These are phyloP conservation scores for Pachyrhizus erosus DNA, from an alignment of 306 rosid genomes.

Conservation along the genomic window DNA sequence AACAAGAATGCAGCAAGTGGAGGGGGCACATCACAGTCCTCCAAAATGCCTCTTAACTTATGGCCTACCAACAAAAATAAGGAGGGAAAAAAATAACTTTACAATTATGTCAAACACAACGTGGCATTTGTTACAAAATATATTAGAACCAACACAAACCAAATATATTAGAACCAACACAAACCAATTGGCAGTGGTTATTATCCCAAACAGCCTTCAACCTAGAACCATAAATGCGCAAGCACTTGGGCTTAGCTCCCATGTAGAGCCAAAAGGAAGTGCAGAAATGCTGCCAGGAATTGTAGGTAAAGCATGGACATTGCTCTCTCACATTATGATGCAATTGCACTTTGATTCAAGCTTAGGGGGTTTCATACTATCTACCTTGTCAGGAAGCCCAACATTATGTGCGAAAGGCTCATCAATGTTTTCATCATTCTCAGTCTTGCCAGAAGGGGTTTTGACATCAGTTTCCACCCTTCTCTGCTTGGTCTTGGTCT, in stretches of 20 bases:
- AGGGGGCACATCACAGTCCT: constrained; percentile 52
- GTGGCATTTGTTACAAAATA: constrained; percentile 68
- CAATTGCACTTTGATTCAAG: constrained; percentile 97
- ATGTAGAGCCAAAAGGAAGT: constrained; percentile 25
- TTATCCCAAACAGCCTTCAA: constrained; percentile 55
- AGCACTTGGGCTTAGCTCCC: constrained; percentile 7
- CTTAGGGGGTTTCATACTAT: constrained; percentile 74
- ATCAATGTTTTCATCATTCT: constrained; percentile 72
- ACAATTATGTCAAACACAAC: constrained; percentile 73
- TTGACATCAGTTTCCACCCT: constrained; percentile 61
- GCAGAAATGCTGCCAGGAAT: constrained; percentile 47
- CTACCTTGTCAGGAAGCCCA: constrained; percentile 77
- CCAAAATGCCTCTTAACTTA: constrained; percentile 54
- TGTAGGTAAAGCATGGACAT: constrained; percentile 33
- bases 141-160: constrained; percentile 54
- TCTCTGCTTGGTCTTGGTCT: constrained; percentile 45
- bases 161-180: constrained; percentile 52
- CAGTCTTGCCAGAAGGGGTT: constrained; percentile 54
- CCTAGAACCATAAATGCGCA: constrained; percentile 29
- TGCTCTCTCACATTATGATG: constrained; percentile 81
- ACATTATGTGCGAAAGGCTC: constrained; percentile 62
- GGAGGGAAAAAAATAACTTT: constrained; percentile 52
- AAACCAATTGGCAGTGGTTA: constrained; percentile 54
- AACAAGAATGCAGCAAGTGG: constrained; percentile 62
- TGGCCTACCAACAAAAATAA: constrained; percentile 55